Percentiles rank a stretch among this genome's conserved stretches.
Conservation (phyloP, 345 rosid species). For the Salix viminalis region DNA sequence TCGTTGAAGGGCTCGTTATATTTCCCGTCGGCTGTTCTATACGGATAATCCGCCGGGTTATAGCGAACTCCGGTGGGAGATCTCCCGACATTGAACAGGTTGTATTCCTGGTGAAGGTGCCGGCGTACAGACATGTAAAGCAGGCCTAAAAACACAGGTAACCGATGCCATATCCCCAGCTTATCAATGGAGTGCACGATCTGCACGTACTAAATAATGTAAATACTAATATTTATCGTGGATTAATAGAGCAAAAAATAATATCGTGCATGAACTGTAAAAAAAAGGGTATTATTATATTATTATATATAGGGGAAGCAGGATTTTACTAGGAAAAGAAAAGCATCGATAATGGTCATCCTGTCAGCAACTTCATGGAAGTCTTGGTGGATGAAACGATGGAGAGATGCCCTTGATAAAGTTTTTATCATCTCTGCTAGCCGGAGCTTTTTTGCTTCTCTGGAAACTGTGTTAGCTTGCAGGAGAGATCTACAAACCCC, state of each 20-base stretch:
- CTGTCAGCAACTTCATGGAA: constrained; percentile 32
- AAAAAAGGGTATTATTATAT: not conserved
- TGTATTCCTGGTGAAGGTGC: constrained; percentile 54
- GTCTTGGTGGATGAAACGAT: constrained; percentile 34
- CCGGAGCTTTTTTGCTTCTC: no score
- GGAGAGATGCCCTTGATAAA: not conserved
- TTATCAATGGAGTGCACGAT: constrained; percentile 46
- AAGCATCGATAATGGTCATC: constrained; percentile 40
- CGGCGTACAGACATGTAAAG: constrained; percentile 42
- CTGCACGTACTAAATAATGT: constrained; percentile 15
- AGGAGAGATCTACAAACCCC: no score
- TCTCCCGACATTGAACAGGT: constrained; percentile 48
- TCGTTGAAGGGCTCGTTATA: constrained; percentile 49
- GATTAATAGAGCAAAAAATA: not conserved
- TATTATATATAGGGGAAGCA: not conserved
- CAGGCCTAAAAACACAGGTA: constrained; percentile 52
- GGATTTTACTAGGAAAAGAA: constrained; percentile 39
- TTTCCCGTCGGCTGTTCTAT: constrained; percentile 48
- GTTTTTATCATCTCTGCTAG: no score
- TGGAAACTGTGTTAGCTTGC: no score
- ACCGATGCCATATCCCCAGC: constrained; percentile 42
- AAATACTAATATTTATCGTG: not conserved
- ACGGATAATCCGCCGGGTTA: constrained; percentile 45
- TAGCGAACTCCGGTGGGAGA: constrained; percentile 40
- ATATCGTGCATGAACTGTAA: no score